Conservation (phyloP, 225 moss, liverwort and hornwort genomes). For the Bryoerythrophyllum caledonicum region DNA sequence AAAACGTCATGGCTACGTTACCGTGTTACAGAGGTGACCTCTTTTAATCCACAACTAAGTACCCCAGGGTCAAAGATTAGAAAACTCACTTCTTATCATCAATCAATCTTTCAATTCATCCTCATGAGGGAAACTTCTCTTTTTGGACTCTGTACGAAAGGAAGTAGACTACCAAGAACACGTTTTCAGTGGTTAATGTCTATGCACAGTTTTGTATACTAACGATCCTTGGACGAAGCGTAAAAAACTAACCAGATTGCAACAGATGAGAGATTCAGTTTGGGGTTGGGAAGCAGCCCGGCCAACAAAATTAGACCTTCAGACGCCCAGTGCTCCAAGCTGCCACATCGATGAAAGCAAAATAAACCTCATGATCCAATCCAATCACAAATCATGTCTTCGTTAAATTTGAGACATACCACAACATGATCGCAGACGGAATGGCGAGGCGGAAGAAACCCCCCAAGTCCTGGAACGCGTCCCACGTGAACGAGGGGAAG, state of each 20-base stretch:
- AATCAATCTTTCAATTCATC: neutral
- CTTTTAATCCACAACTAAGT: neutral
- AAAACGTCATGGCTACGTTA: constrained; percentile 11
- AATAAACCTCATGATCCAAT: neutral
- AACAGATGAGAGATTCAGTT: constrained; percentile 43
- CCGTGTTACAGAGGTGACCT: neutral
- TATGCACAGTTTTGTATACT: neutral
- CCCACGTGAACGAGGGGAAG: constrained; percentile 35
- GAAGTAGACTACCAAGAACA: neutral
- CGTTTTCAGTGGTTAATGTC: neutral
- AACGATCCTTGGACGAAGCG: neutral
- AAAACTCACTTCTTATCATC: neutral
- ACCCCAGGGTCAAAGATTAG: neutral
- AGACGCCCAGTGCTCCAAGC: constrained; percentile 46
- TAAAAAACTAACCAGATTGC: constrained; percentile 43
- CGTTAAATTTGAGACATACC: constrained; percentile 24
- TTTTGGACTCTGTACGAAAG: neutral
- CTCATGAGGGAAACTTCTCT: neutral
- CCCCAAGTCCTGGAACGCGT: constrained; percentile 42
- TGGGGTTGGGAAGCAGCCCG: constrained; percentile 53
- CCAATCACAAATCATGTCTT: neutral
- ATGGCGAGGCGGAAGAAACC: constrained; percentile 43
- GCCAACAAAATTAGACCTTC: constrained; percentile 38
- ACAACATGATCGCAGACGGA: constrained; percentile 50
- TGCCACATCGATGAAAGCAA: constrained; percentile 23